Conservation (phyloP, 2,329 filamentous ascomycete species). For the Xylariaceae sp. region DNA sequence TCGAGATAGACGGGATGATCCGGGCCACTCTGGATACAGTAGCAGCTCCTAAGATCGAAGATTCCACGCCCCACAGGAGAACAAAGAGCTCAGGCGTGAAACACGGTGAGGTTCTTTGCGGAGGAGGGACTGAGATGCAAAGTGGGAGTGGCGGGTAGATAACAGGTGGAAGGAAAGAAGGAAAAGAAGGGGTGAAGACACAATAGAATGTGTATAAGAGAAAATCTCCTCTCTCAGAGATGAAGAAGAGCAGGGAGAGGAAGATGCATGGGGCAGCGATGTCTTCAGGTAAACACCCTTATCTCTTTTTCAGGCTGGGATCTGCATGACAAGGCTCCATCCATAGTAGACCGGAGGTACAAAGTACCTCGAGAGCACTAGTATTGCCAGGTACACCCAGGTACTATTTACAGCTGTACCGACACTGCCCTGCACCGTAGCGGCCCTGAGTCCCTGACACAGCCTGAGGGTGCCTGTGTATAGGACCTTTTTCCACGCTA, state of each 20-base stretch:
- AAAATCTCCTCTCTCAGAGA: slow-evolving; percentile 24
- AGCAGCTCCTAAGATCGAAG: slow-evolving; percentile 11
- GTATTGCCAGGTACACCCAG: background rate
- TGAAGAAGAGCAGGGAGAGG: slow-evolving; percentile 21
- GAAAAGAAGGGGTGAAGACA: slow-evolving; percentile 11
- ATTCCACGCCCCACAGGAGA: slow-evolving; percentile 18
- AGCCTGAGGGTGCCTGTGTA: background rate
- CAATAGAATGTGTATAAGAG: slow-evolving; percentile 14
- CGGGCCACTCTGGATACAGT: slow-evolving; percentile 11
- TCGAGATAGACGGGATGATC: slow-evolving; percentile 13
- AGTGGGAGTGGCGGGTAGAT: slow-evolving; percentile 10
- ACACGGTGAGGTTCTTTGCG: slow-evolving; percentile 24
- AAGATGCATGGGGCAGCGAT: slow-evolving; percentile 22
- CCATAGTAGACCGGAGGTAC: slow-evolving; percentile 11
- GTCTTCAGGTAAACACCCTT: slow-evolving; percentile 21
- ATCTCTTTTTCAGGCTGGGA: slow-evolving; percentile 27
- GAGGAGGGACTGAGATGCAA: slow-evolving; percentile 12
- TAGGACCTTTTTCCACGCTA: background rate
- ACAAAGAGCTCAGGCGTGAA: slow-evolving; percentile 22
- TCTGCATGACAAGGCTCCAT: slow-evolving; percentile 17
- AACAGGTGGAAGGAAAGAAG: slow-evolving; percentile 8
- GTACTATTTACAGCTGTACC: background rate
- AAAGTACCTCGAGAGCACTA: background rate
- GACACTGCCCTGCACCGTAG: background rate
- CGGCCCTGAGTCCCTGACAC: background rate